Conservation (phyloP, 345 rosid species). For the Aethionema arabicum region DNA sequence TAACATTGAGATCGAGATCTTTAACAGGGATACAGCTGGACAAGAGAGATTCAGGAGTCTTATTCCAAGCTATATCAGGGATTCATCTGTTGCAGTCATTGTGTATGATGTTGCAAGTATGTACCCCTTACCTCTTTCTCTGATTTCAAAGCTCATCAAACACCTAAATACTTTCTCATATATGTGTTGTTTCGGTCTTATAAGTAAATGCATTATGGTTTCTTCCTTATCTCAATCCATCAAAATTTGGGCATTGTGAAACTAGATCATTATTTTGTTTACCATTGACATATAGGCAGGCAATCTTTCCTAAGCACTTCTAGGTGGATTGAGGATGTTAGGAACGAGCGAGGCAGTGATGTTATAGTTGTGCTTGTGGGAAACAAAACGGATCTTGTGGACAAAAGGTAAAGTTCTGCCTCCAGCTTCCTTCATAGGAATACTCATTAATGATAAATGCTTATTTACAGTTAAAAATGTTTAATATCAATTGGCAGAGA, state of each 20-base stretch:
- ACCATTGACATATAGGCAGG: conserved; percentile 52
- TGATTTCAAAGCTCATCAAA: conserved; percentile 6
- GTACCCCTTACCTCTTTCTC: conserved; percentile 28
- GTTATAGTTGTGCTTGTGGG: conserved; percentile 87
- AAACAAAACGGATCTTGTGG: conserved; percentile 87
- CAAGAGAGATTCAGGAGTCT: conserved; percentile 91
- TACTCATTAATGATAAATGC: neutral
- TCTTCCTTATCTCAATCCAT: conserved; percentile 10
- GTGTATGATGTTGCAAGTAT: conserved; percentile 86
- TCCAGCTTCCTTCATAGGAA: neutral
- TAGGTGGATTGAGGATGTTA: conserved; percentile 89
- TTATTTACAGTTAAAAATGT: conserved; percentile 8
- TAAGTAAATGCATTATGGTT: conserved; percentile 2
- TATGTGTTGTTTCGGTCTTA: neutral
- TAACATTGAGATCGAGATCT: conserved; percentile 6
- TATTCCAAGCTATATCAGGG: conserved; percentile 84
- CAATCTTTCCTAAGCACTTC: conserved; percentile 78
- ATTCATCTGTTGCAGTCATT: conserved; percentile 83
- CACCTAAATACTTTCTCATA: conserved; percentile 9
- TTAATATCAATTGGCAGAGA: neutral
- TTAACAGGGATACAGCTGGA: conserved; percentile 82
- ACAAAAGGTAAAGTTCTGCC: conserved; percentile 58
- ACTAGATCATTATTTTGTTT: conserved; percentile 5
- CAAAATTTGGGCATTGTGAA: neutral
- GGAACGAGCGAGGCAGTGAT: conserved; percentile 88